These are phyloP conservation scores for Zymoseptoria brevis DNA, from an alignment of 2,329 filamentous ascomycete species.

Conservation along the genomic window DNA sequence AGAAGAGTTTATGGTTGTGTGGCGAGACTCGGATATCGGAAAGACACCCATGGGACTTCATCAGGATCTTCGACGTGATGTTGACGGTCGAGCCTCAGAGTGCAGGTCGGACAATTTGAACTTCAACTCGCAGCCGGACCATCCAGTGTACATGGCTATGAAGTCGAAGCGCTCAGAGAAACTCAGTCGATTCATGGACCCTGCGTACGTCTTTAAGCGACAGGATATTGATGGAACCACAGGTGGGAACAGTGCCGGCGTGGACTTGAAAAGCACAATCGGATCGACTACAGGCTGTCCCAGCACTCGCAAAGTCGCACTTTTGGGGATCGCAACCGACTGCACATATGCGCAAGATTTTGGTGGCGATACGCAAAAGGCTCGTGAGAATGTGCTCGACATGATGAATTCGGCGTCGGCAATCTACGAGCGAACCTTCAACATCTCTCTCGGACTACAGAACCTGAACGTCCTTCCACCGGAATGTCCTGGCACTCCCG, in stretches of 20 bases:
- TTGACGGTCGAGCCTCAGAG: slow-evolving; percentile 12
- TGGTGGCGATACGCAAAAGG: slow-evolving; percentile 51
- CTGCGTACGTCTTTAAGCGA: slow-evolving; percentile 61
- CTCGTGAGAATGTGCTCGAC: slow-evolving; percentile 67
- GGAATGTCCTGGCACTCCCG: slow-evolving; percentile 63
- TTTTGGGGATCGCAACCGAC: slow-evolving; percentile 87
- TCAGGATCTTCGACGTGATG: slow-evolving; percentile 50
- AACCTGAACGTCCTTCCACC: slow-evolving; percentile 72
- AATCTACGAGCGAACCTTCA: slow-evolving; percentile 85
- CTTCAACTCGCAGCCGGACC: slow-evolving; percentile 69
- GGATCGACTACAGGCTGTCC: slow-evolving; percentile 80
- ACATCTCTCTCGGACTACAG: slow-evolving; percentile 82
- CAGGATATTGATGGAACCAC: slow-evolving; percentile 60
- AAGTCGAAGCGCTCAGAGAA: slow-evolving; percentile 42
- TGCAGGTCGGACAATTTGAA: slow-evolving; percentile 69
- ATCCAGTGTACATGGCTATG: slow-evolving; percentile 55
- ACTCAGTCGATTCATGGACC: slow-evolving; percentile 53
- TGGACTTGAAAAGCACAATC: slow-evolving; percentile 71
- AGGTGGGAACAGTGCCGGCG: slow-evolving; percentile 66
- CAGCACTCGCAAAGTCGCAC: slow-evolving; percentile 77
- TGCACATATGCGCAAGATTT: slow-evolving; percentile 78
- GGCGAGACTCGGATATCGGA: slow-evolving; percentile 78
- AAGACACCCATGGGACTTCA: slow-evolving; percentile 32
- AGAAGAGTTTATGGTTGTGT: slow-evolving; percentile 80
- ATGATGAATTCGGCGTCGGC: slow-evolving; percentile 81